Percentiles rank a stretch among this genome's conserved stretches.
These are phyloP conservation scores for Myriosclerotinia curreyana DNA, from an alignment of 2,329 filamentous ascomycete genomes.

Conservation along the genomic window DNA sequence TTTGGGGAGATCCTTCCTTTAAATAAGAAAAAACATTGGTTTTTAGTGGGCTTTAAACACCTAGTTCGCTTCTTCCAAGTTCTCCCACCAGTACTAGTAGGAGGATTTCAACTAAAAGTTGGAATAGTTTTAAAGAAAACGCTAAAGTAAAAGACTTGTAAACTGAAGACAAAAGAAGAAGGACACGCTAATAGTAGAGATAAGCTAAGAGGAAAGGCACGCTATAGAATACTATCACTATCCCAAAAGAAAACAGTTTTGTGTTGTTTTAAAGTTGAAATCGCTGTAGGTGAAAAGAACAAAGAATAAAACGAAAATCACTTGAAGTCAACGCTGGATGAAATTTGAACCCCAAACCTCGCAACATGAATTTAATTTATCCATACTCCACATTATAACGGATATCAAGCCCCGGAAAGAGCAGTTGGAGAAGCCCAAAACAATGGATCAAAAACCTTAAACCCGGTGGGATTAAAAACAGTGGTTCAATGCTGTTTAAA, in stretches of 20 bases:
- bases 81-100: neutral
- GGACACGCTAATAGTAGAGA: too few relatives aligned
- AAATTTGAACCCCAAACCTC: neutral
- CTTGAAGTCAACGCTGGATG: neutral
- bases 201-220: too few relatives aligned
- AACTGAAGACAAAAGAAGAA: too few relatives aligned
- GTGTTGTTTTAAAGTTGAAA: neutral
- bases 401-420: slow-evolving; percentile 14
- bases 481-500: neutral
- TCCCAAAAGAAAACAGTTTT: too few relatives aligned
- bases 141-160: too few relatives aligned
- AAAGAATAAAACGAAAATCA: neutral
- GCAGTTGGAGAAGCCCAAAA: neutral
- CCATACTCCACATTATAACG: slow-evolving; percentile 1
- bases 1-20: too few relatives aligned
- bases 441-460: neutral
- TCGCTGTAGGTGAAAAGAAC: neutral
- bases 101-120: neutral
- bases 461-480: neutral
- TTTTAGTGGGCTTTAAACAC: neutral
- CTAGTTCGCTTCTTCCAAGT: neutral
- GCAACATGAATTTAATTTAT: neutral
- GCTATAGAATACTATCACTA: too few relatives aligned
- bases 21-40: too few relatives aligned
- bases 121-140: neutral